Base-by-base conservation (phyloP, 2,329 filamentous ascomycete species). In the Thelonectria olida region DNA sequence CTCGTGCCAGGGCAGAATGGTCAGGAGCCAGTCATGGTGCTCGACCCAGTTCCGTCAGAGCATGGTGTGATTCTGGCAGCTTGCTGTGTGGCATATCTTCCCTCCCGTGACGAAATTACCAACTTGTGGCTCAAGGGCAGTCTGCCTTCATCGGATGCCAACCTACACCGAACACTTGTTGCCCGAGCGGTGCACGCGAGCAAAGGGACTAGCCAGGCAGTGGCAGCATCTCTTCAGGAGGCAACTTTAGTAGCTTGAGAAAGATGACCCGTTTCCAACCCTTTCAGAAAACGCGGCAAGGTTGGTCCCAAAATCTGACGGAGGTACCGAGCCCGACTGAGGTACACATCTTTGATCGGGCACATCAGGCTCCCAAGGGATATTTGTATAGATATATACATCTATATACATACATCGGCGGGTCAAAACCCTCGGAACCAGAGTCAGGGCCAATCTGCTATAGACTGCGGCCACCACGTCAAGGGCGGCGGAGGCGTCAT, bases 81-180 rank as follows among this genome's bases (percentile, higher is more conserved):
- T 48, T 97, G 93, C 78, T 93, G 96, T 64, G 90, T 99, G 36
- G 96, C 90, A 10, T 98, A 97, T 76, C 84, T 98, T 67, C 91
- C 93, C 52, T 85, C 84, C 20, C 85, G 94, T 64, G 95, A 98
- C 69, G 96, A 99, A 77, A 88, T 98, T 52, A 97, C 95, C 8
- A 94, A 97, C 73, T 78, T 98, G 17, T 99, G 96, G 96, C 87
- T 96, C 73, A 97, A 94, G 79, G 95, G 96, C 6, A 79, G 82
- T 60, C 63, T 86, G 8, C 79, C 84, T 2, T 76, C 80, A 4
- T 79, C 80, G 20, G 62, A 78, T 44, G 55, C 71, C 34, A 65
- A 65, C 15, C 64, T 74, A 10, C 74, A 80, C 45, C 72, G 71
- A 23, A 68, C 65, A 17, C 72, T 82, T 25, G 70, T 81, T n/a